Percentiles rank a stretch among this genome's conserved stretches.
These are phyloP conservation scores for Neurospora sp. DNA, from an alignment of 495 filamentous ascomycete species.

Conservation along the genomic window DNA sequence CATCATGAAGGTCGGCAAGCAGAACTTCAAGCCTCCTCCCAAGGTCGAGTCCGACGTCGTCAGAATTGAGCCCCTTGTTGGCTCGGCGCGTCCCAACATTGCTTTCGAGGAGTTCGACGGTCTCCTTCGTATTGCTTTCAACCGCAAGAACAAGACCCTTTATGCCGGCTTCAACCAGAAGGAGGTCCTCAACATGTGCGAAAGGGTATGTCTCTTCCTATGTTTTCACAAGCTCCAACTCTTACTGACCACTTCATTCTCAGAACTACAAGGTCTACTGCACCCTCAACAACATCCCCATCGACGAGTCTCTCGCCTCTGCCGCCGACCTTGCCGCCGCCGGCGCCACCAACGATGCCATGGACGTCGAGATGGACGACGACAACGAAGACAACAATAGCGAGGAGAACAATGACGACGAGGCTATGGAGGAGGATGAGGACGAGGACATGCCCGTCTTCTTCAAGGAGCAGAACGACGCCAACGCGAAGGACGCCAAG, in stretches of 20 bases:
- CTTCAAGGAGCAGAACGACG: slow-evolving; percentile 57
- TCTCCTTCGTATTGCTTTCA: slow-evolving; percentile 70
- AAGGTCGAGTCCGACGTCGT: slow-evolving; percentile 66
- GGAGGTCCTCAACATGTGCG: slow-evolving; percentile 70
- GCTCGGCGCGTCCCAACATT: slow-evolving; percentile 62
- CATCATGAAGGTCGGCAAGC: slow-evolving; percentile 82
- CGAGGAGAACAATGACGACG: slow-evolving; percentile 40
- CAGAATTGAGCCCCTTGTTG: slow-evolving; percentile 34
- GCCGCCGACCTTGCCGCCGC: slow-evolving; percentile 30
- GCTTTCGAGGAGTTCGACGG: slow-evolving; percentile 92
- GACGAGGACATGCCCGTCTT: slow-evolving; percentile 58
- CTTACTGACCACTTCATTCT: background rate
- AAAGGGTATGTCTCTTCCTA: slow-evolving; percentile 30
- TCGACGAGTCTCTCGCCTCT: slow-evolving; percentile 57
- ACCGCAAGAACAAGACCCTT: slow-evolving; percentile 56
- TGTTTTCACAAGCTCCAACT: background rate
- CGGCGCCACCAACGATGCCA: slow-evolving; percentile 44
- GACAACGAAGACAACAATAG: slow-evolving; percentile 42
- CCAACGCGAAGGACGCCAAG: slow-evolving; percentile 35
- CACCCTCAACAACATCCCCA: slow-evolving; percentile 63
- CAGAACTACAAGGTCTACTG: slow-evolving; percentile 82
- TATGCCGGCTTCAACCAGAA: slow-evolving; percentile 61
- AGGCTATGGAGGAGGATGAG: slow-evolving; percentile 19
- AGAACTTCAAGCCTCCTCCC: slow-evolving; percentile 92
- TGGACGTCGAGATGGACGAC: slow-evolving; percentile 45